These are phyloP conservation scores for Colletotrichum sp. DNA, from an alignment of 2,329 filamentous ascomycete species.

Conservation along the genomic window DNA sequence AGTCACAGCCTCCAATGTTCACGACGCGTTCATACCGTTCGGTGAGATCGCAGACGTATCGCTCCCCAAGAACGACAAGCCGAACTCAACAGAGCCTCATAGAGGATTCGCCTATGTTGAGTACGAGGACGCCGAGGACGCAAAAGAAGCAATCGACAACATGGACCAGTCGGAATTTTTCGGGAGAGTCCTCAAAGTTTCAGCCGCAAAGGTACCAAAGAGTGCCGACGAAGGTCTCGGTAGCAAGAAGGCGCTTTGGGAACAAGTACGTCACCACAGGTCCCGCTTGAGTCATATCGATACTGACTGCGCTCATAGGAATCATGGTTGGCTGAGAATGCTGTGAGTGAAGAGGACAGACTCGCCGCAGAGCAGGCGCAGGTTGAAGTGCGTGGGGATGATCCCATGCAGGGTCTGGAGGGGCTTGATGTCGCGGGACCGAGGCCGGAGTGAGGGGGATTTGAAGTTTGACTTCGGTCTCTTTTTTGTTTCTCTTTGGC, in stretches of 20 bases:
- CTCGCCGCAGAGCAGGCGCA: slow-evolving; percentile 59
- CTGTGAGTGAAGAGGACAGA: slow-evolving; percentile 80
- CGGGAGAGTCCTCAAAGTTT: slow-evolving; percentile 90
- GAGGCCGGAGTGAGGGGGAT: slow-evolving; percentile 66
- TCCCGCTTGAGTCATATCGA: background rate
- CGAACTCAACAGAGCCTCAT: slow-evolving; percentile 79
- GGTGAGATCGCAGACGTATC: slow-evolving; percentile 93
- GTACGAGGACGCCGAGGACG: slow-evolving; percentile 85
- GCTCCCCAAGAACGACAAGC: slow-evolving; percentile 84
- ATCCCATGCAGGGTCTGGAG: slow-evolving; percentile 96
- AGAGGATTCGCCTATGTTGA: slow-evolving; percentile 97
- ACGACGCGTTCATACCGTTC: slow-evolving; percentile 95
- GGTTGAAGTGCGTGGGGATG: slow-evolving; percentile 63
- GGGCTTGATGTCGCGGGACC: slow-evolving; percentile 94
- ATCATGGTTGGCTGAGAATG: slow-evolving; percentile 89
- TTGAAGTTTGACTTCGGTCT: slow-evolving; percentile 19
- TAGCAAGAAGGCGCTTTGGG: slow-evolving; percentile 94
- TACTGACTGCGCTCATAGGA: slow-evolving; percentile 63
- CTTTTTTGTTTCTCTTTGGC: slow-evolving; percentile 25
- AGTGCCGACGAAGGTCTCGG: slow-evolving; percentile 85
- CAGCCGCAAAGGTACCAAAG: slow-evolving; percentile 90
- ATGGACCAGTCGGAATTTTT: slow-evolving; percentile 98
- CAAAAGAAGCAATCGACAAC: slow-evolving; percentile 95
- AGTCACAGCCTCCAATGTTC: slow-evolving; percentile 76
- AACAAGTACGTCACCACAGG: slow-evolving; percentile 71